Percentiles rank a stretch among this genome's conserved stretches.
These are phyloP conservation scores for Auricularia heimuer DNA, from an alignment of 768 basidiomycete species.

Conservation along the genomic window DNA sequence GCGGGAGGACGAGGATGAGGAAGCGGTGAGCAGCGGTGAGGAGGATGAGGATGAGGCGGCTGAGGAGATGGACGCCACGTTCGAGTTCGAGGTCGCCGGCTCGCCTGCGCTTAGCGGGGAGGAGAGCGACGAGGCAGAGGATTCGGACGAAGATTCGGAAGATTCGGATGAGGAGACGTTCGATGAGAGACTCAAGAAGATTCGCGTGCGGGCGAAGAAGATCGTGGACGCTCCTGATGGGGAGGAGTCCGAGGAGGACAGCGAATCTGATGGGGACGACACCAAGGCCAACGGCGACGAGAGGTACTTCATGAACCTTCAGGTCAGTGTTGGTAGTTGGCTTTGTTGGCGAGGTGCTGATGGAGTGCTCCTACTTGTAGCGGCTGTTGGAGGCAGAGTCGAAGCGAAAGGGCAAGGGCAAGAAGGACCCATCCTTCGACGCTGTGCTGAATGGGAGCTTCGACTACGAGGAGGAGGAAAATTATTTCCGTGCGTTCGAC, in stretches of 20 bases:
- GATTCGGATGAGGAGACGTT: not conserved
- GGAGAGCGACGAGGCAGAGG: slow-evolving; percentile 28
- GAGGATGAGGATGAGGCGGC: slow-evolving; percentile 10
- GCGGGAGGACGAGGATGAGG: slow-evolving; percentile 37
- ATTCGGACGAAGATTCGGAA: slow-evolving; percentile 18
- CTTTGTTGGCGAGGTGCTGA: not conserved
- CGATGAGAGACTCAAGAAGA: not conserved
- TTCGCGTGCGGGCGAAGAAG: slow-evolving; percentile 7
- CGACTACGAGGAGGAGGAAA: slow-evolving; percentile 10
- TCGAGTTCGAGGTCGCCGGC: too few relatives aligned
- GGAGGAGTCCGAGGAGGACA: slow-evolving; percentile 19
- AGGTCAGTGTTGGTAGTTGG: not conserved
- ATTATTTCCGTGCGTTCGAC: slow-evolving; percentile 40
- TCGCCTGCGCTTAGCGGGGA: not conserved
- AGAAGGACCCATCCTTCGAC: slow-evolving; percentile 44
- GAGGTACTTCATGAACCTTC: not conserved
- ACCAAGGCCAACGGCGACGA: slow-evolving; percentile 23
- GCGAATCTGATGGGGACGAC: slow-evolving; percentile 13
- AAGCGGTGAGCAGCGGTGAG: slow-evolving; percentile 2
- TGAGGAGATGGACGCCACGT: too few relatives aligned
- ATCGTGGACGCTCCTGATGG: slow-evolving; percentile 12
- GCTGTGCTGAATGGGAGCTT: slow-evolving; percentile 48
- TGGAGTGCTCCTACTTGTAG: slow-evolving; percentile 11
- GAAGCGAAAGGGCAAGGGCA: slow-evolving; percentile 32
- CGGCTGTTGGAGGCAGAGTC: too few relatives aligned